These are phyloP conservation scores for Shiraia sp. DNA, from an alignment of 2,329 filamentous ascomycete genomes.

Conservation along the genomic window DNA sequence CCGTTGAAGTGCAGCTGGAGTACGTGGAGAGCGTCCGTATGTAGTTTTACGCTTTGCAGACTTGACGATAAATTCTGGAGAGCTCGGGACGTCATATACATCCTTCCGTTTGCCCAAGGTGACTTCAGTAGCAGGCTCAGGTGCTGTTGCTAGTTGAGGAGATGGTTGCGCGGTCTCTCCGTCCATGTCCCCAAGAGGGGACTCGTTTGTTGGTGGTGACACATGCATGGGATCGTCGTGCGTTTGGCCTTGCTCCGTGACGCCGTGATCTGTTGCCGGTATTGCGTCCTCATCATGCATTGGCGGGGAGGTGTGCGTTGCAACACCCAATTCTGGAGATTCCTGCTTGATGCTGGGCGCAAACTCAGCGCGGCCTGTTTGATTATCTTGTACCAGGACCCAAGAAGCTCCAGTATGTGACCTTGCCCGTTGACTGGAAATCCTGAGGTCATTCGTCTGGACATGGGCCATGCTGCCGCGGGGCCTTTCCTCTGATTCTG, in stretches of 20 bases:
- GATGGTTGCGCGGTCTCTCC: neutral
- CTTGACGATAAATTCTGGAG: constrained; percentile 17
- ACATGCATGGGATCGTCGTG: neutral
- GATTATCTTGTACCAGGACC: constrained; percentile 16
- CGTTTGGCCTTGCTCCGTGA: constrained; percentile 1
- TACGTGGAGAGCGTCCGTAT: constrained; percentile 17
- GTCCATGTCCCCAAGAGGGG: too few relatives aligned
- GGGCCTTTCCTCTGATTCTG: constrained; percentile 23
- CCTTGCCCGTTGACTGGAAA: constrained; percentile 2
- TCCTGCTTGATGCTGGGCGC: constrained; percentile 26
- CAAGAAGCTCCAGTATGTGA: constrained; percentile 25
- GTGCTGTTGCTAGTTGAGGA: neutral
- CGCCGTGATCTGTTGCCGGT: constrained; percentile 10
- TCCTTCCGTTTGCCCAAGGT: constrained; percentile 8
- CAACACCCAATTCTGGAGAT: constrained; percentile 24
- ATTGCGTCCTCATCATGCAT: neutral
- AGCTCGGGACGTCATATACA: constrained; percentile 21
- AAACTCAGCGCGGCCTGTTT: constrained; percentile 27
- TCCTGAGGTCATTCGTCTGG: neutral
- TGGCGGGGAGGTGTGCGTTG: constrained; percentile 6
- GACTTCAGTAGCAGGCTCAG: constrained; percentile 1
- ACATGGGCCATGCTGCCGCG: constrained; percentile 5
- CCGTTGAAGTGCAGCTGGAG: constrained; percentile 8
- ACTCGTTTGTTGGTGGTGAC: too few relatives aligned
- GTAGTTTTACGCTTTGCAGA: constrained; percentile 13